A percentile compares a stretch with the other conserved stretches of the same genome.
These are phyloP conservation scores for Candida sp. DNA, from an alignment of 1,139 yeast species.

Conservation along the genomic window DNA sequence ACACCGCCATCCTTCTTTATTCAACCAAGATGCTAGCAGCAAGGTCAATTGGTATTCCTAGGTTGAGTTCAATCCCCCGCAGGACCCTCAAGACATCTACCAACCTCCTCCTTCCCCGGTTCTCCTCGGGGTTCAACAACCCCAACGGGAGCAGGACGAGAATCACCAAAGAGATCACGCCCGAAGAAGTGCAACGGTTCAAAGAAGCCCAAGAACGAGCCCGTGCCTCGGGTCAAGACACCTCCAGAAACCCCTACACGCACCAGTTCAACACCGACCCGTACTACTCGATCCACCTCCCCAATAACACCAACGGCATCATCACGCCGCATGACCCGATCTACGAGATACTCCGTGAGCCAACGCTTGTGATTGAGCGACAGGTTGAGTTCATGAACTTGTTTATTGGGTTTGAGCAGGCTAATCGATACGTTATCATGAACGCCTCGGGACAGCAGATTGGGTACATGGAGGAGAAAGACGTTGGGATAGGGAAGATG, in stretches of 20 bases:
- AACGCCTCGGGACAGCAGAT: constrained; percentile 74
- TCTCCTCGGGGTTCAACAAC: neutral
- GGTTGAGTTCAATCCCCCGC: neutral
- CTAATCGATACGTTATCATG: constrained; percentile 77
- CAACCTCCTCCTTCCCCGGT: neutral
- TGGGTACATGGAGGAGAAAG: constrained; percentile 86
- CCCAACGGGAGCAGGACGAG: constrained; percentile 26
- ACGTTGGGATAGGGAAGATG: constrained; percentile 68
- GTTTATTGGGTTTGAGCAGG: constrained; percentile 89
- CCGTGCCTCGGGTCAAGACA: constrained; percentile 17
- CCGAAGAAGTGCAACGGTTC: constrained; percentile 37
- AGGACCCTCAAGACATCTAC: neutral
- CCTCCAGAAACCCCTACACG: constrained; percentile 14
- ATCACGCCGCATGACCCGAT: constrained; percentile 61
- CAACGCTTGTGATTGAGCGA: constrained; percentile 86
- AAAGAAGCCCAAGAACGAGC: constrained; percentile 19
- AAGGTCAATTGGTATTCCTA: too few relatives aligned
- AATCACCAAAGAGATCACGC: constrained; percentile 38
- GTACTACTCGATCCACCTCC: constrained; percentile 28
- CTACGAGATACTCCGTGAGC: constrained; percentile 64
- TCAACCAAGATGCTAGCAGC: neutral
- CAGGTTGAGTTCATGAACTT: constrained; percentile 89
- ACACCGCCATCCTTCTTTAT: neutral
- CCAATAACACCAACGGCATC: constrained; percentile 50
- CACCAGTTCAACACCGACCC: constrained; percentile 6